Base-by-base conservation (phyloP, 805 yeast genomes). In the Yarrowia phangngaensis region DNA sequence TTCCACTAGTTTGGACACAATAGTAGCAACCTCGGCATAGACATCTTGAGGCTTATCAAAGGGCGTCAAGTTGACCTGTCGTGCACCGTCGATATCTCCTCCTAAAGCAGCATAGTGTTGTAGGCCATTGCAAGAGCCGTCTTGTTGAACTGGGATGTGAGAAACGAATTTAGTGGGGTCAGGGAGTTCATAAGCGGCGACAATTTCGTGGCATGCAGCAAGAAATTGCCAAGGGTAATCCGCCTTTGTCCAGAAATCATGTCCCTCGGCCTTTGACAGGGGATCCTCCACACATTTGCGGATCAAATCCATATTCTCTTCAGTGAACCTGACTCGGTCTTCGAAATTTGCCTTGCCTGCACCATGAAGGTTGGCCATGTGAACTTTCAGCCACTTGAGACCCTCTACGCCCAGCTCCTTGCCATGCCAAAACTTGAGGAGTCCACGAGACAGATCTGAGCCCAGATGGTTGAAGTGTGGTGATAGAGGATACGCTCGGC, bases 81-180 rank as follows among this genome's bases (percentile, higher is more conserved):
- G 63, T 1, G 83, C 84, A 56, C 84, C 84, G 55, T 77, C 83
- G 8, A 70, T 51, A 55, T 79, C 84, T 55, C 84, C 82, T 47
- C 84, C 84, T n/a, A 79, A 67, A 0, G 84, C 84, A 3, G 84
- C 84, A 58, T 79, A 79, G 59, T 79, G 84, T 63, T 79, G 84
- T 34, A 79, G 66, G 1, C 84, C 84, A 55, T 79, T 79, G 60
- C 84, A 79, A 2, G 82, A 76, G 26, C 84, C 84, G 56, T 79
- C 84, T 59, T 76, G 82, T 55, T 79, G 84, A 5, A 79, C 78
- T 0, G 82, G 79, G 7, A 76, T 58, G 50, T 75, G 71, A 4
- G 79, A 74, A 5, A 69, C 67, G 58, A 56, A 77, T 52, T 68
- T 64, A 6, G 70, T 64, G 1, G 82, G 83, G 52, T 76, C 75